phyloP scores from a whole-genome alignment of 1,284 basidiomycete species.

The Heliocybe sulcata region DNA sequence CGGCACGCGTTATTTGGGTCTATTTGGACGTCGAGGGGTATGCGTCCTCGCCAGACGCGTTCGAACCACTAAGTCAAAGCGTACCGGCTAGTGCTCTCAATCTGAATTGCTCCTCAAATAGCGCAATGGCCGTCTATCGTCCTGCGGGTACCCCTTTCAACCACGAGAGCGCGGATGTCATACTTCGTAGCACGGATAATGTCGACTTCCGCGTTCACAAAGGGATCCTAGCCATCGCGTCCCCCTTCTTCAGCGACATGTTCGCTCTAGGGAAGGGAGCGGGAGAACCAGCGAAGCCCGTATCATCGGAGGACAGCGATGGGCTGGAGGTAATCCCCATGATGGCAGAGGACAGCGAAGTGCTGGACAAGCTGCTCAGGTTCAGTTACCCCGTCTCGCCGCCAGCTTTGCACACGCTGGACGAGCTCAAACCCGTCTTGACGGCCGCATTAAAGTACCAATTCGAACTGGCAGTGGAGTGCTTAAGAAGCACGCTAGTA shows the following conservation, averaged over 20 bases:
- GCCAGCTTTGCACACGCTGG: neutral
- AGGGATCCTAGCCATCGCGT: conserved; percentile 33
- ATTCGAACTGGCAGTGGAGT: neutral
- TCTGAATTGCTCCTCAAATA: neutral
- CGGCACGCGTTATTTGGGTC: neutral
- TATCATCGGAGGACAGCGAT: neutral
- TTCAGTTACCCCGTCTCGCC: neutral
- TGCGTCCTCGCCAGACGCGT: neutral
- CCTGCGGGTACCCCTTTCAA: conserved; percentile 4
- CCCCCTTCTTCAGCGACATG: conserved; percentile 35
- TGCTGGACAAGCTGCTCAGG: neutral
- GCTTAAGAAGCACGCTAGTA: neutral
- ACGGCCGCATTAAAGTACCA: conserved; percentile 3
- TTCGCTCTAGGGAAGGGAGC: conserved; percentile 30
- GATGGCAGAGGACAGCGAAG: neutral
- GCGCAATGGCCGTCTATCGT: neutral
- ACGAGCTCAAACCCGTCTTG: neutral
- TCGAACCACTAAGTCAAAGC: too few relatives aligned
- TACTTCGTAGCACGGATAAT: conserved; percentile 38
- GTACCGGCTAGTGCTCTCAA: neutral
- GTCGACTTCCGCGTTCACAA: conserved; percentile 38
- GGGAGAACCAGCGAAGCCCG: neutral
- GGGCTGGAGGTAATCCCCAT: neutral
- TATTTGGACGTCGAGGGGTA: neutral
- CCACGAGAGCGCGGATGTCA: conserved; percentile 22